A percentile compares a stretch with the other conserved stretches of the same genome.
Conservation (phyloP, 305 asterid genomes). For the Rubia balearica region DNA sequence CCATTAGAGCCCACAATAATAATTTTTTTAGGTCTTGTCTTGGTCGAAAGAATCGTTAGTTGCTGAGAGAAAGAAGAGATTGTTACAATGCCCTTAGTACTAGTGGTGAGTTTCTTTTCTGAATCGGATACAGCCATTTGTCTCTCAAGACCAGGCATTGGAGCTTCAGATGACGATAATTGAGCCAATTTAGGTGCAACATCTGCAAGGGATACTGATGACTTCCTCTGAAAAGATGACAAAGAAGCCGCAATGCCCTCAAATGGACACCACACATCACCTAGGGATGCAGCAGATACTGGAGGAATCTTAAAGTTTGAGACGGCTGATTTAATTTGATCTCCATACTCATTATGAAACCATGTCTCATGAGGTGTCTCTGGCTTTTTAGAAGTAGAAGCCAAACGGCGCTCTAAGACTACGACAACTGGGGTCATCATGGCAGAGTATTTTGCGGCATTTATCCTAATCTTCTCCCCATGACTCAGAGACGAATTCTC, state of each 20-base stretch:
- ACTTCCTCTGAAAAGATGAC: constrained; percentile 91
- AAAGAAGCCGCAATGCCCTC: constrained; percentile 82
- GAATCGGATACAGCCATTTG: constrained; percentile 57
- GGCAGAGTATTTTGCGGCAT: constrained; percentile 95
- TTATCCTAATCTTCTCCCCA: constrained; percentile 86
- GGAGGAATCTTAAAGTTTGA: constrained; percentile 79
- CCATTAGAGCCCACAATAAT: constrained; percentile 90
- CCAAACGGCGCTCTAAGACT: constrained; percentile 92
- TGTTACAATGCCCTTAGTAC: constrained; percentile 60
- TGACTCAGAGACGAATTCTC: constrained; percentile 73
- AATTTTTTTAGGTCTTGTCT: constrained; percentile 93
- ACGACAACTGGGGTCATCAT: constrained; percentile 99
- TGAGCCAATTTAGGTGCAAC: constrained; percentile 89
- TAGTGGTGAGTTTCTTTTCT: constrained; percentile 36
- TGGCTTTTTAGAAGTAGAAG: constrained; percentile 87
- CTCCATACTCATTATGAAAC: constrained; percentile 77
- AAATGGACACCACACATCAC: constrained; percentile 97
- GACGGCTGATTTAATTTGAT: constrained; percentile 75
- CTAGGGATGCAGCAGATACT: constrained; percentile 75
- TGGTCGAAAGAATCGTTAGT: constrained; percentile 76
- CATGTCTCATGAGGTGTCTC: constrained; percentile 96
- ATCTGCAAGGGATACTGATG: constrained; percentile 78
- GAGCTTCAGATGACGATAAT: constrained; percentile 77
- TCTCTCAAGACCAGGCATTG: constrained; percentile 99
- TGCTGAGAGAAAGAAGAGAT: constrained; percentile 80